Evolutionary conservation across 2,329 filamentous ascomycete genomes (phyloP).

Genomic region (Aspergillus fumigatus): DNA sequence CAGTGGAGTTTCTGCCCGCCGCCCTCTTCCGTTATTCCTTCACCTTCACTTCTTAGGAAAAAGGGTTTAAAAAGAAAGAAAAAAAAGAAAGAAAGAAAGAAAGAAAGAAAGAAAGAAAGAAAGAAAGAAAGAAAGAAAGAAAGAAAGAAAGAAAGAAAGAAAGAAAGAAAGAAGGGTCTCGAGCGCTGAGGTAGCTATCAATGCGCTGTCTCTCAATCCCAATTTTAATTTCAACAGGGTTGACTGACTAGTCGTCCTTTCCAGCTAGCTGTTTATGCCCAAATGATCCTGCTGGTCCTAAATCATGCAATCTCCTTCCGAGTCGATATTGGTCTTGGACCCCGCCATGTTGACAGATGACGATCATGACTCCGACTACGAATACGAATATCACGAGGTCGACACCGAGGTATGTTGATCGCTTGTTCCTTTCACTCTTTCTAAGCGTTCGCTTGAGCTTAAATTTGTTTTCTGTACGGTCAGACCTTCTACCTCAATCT

Average conservation of each 20-base stretch:
- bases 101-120: accelerated
- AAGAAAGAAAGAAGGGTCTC: neutral
- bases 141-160: too few relatives aligned
- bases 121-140: too few relatives aligned
- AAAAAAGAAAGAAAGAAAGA: too few relatives aligned
- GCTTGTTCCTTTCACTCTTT: neutral
- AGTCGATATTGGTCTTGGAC: constrained; percentile 16
- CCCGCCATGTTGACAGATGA: constrained; percentile 29
- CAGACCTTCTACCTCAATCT: constrained; percentile 58
- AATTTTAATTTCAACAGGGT: too few relatives aligned
- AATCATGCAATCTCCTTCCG: constrained; percentile 6
- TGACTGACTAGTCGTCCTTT: neutral
- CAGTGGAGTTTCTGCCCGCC: neutral
- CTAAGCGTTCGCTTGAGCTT: constrained; percentile 3
- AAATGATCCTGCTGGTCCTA: neutral
- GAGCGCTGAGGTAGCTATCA: neutral
- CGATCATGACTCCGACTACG: constrained; percentile 48
- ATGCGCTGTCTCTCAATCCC: too few relatives aligned
- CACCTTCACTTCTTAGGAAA: too few relatives aligned
- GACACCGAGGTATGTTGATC: constrained; percentile 46
- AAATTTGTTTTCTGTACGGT: constrained; percentile 1
- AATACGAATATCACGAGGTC: constrained; percentile 55
- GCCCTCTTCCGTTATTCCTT: neutral
- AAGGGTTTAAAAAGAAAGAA: too few relatives aligned
- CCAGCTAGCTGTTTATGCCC: neutral